Evolutionary conservation across 371 early-diverging fungal genomes (phyloP).

Genomic region (Mortierella sp.): DNA sequence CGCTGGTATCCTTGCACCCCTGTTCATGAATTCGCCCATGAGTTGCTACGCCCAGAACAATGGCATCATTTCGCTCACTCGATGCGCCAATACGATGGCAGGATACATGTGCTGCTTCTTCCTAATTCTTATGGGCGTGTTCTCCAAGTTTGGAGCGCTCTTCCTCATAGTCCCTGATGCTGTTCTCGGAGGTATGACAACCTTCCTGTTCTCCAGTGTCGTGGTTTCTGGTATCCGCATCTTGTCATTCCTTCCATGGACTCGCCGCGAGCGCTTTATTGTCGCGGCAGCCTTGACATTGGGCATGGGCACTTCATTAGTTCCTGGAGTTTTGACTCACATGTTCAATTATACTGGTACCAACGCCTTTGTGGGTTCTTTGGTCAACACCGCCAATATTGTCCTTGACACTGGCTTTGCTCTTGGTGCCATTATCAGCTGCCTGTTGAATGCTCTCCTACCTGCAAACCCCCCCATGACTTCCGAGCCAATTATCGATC

Average conservation of each 20-base stretch:
- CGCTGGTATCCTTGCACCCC: conserved; percentile 66
- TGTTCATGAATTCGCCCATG: conserved; percentile 70
- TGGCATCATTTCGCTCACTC: conserved; percentile 71
- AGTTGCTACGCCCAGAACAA: conserved; percentile 77
- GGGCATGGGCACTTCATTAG: conserved; percentile 69
- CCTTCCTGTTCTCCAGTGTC: conserved; percentile 72
- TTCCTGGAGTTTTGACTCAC: conserved; percentile 69
- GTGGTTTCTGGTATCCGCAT: conserved; percentile 76
- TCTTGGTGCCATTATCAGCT: conserved; percentile 66
- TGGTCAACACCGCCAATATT: conserved; percentile 69
- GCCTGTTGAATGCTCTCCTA: conserved; percentile 65
- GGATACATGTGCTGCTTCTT: conserved; percentile 73
- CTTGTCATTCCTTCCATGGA: conserved; percentile 71
- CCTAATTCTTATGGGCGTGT: conserved; percentile 70
- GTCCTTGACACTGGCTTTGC: conserved; percentile 69
- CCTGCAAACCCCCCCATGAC: conserved; percentile 44
- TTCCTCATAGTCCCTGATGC: conserved; percentile 69
- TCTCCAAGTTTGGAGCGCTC: conserved; percentile 73
- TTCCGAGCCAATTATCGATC: conserved; percentile 31
- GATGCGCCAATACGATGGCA: conserved; percentile 73
- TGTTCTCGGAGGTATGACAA: conserved; percentile 70
- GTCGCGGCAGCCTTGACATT: conserved; percentile 56
- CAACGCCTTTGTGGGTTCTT: conserved; percentile 62
- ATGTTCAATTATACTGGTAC: conserved; percentile 68
- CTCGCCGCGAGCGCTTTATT: conserved; percentile 69